phyloP scores from a whole-genome alignment of 257 asterid genomes.

The Nicotiana paniculata region DNA sequence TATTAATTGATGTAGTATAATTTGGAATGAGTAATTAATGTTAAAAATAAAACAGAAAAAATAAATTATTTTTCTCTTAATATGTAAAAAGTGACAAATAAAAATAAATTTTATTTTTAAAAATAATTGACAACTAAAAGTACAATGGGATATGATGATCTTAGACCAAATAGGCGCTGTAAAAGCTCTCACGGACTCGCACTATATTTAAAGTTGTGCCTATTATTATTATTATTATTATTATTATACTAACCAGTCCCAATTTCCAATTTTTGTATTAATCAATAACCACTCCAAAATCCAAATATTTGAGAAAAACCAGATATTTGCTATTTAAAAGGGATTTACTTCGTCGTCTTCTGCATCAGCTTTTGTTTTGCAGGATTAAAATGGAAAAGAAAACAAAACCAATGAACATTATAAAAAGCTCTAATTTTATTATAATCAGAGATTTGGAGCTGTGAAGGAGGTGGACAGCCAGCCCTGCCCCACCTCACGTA shows the following conservation, averaged over 20 bases:
- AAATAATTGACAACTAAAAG: no score
- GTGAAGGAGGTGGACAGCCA: background rate
- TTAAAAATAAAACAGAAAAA: no score
- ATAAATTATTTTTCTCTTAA: no score
- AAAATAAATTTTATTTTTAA: no score
- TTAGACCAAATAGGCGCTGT: no score
- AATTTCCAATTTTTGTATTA: background rate
- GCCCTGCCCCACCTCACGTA: background rate
- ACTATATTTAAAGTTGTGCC: background rate
- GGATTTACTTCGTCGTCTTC: background rate
- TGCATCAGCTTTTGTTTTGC: constrained; percentile 2
- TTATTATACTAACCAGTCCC: background rate
- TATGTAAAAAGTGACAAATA: no score
- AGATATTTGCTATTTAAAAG: background rate
- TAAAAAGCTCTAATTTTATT: background rate
- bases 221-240: no score
- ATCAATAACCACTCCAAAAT: background rate
- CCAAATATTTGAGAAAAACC: background rate
- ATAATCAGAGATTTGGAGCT: background rate
- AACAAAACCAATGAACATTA: background rate
- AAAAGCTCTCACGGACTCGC: no score
- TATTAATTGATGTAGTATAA: no score
- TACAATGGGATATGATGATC: no score
- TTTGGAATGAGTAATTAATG: no score
- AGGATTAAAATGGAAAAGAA: background rate